Conservation (phyloP, 371 early-diverging fungal species). For the Actinomortierella wolfii region DNA sequence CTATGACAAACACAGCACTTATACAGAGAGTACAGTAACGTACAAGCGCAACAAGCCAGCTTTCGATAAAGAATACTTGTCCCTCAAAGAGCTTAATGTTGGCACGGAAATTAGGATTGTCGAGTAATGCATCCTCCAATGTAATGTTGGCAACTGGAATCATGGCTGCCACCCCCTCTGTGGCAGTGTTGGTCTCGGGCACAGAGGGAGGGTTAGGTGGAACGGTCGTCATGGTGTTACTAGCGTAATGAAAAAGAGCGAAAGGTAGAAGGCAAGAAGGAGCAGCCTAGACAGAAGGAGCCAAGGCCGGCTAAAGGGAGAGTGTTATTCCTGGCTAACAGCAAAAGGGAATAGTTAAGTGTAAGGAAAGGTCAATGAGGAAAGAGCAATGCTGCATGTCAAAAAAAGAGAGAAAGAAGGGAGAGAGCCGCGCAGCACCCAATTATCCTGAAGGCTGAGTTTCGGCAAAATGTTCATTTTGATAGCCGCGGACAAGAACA, state of each 20-base stretch:
- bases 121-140: constrained; percentile 67
- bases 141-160: constrained; percentile 50
- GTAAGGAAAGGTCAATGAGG: not conserved
- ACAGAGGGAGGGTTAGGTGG: constrained; percentile 20
- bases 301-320: not conserved
- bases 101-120: constrained; percentile 74
- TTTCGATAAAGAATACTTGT: constrained; percentile 67
- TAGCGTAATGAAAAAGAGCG: not conserved
- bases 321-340: too few relatives aligned
- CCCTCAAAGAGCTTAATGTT: constrained; percentile 67
- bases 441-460: too few relatives aligned
- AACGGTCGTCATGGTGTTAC: constrained; percentile 12
- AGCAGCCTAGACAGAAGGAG: not conserved
- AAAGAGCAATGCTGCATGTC: too few relatives aligned
- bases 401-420: too few relatives aligned
- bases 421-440: too few relatives aligned
- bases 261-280: not conserved
- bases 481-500: not conserved
- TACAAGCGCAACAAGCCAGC: constrained; percentile 64
- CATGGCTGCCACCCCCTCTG: constrained; percentile 44
- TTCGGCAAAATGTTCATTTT: too few relatives aligned
- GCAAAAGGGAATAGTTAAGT: too few relatives aligned
- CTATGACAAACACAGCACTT: constrained; percentile 19
- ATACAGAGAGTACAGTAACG: constrained; percentile 51
- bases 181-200: constrained; percentile 8